Evolutionary conservation across 306 rosid species (phyloP).

Genomic region (Vachellia collinsii): DNA sequence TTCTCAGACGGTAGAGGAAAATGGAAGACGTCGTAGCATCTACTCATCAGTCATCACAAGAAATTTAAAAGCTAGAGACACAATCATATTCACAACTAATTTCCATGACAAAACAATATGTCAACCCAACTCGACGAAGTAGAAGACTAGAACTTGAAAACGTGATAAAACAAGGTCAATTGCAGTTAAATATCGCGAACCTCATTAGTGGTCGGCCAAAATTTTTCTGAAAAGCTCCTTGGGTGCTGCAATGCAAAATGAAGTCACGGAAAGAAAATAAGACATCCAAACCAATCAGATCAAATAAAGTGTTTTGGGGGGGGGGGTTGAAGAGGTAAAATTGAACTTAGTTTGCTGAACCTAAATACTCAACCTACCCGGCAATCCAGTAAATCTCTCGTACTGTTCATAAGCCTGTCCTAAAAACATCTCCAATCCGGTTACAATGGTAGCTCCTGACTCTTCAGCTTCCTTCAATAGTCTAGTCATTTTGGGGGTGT

Average conservation of each 20-base stretch:
- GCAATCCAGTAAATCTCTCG: conserved; percentile 82
- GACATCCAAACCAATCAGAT: conserved; percentile 33
- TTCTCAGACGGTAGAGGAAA: neutral
- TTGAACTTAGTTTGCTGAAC: conserved; percentile 9
- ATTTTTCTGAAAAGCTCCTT: conserved; percentile 69
- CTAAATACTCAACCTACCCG: conserved; percentile 59
- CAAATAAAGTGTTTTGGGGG: conserved; percentile 23
- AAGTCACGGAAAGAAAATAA: conserved; percentile 29
- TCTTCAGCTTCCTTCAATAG: conserved; percentile 91
- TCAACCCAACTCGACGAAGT: neutral
- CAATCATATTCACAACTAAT: conserved; percentile 13
- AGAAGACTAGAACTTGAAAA: conserved; percentile 12
- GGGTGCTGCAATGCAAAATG: conserved; percentile 66
- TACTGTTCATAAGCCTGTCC: conserved; percentile 88
- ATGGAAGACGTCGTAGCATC: neutral
- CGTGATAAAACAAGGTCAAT: conserved; percentile 19
- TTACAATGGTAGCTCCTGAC: conserved; percentile 72
- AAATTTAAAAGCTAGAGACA: neutral
- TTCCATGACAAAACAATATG: neutral
- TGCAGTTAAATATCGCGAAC: conserved; percentile 41
- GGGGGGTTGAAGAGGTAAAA: conserved; percentile 9
- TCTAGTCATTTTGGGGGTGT: conserved; percentile 83
- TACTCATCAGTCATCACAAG: neutral
- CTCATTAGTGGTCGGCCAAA: conserved; percentile 57
- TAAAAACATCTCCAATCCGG: conserved; percentile 84